A percentile compares a stretch with the other conserved stretches of the same genome.
phyloP scores from a whole-genome alignment of 345 rosid species.

The Reutealis trisperma region DNA sequence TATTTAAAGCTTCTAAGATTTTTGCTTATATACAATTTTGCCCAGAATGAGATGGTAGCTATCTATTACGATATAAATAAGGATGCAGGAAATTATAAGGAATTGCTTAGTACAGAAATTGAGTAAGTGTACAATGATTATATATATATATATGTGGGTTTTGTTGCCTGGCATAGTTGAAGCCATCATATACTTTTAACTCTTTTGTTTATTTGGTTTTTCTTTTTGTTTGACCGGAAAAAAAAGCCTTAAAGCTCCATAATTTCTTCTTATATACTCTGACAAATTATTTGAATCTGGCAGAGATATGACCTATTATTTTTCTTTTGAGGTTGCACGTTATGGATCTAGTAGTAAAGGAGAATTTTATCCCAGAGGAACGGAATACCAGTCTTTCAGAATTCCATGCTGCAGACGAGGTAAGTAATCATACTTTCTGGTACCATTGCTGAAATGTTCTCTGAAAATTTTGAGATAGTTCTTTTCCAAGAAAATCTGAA shows the following conservation, averaged over 20 bases:
- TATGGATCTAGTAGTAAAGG: slow-evolving; percentile 77
- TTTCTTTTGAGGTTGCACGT: slow-evolving; percentile 43
- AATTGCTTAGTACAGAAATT: neutral
- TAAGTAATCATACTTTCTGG: neutral
- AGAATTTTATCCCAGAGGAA: slow-evolving; percentile 62
- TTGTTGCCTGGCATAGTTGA: neutral
- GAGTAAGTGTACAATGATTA: neutral
- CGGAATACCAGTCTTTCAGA: slow-evolving; percentile 76
- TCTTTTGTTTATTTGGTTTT: neutral
- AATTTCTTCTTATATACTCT: too few species aligned
- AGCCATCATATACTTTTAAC: neutral
- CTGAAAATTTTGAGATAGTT: neutral
- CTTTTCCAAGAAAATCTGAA: neutral
- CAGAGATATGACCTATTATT: neutral
- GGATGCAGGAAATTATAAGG: neutral
- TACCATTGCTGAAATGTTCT: neutral
- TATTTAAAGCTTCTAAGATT: neutral
- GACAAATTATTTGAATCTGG: too few species aligned
- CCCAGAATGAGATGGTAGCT: neutral
- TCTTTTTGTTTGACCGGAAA: neutral
- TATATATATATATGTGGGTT: neutral
- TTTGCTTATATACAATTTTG: neutral
- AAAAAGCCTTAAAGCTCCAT: neutral
- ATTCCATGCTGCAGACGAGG: slow-evolving; percentile 92
- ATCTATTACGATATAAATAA: too few species aligned